phyloP scores from a whole-genome alignment of 2,329 filamentous ascomycete species.

The Alternaria brassicicola region DNA sequence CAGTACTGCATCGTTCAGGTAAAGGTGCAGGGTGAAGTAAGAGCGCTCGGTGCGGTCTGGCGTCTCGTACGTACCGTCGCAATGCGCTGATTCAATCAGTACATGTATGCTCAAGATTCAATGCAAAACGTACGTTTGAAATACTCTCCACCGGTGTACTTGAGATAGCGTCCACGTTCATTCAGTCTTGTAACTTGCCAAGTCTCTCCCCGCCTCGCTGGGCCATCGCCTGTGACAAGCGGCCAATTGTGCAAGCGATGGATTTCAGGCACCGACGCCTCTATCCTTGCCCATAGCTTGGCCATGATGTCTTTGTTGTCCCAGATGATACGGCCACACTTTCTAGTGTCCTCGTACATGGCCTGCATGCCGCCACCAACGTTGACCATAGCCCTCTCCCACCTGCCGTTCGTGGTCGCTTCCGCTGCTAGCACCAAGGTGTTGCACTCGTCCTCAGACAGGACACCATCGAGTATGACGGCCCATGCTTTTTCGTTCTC shows the following conservation, averaged over 20 bases:
- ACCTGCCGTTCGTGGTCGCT: slow-evolving; percentile 50
- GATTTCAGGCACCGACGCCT: slow-evolving; percentile 57
- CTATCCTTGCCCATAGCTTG: slow-evolving; percentile 66
- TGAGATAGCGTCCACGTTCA: slow-evolving; percentile 75
- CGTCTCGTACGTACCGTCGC: slow-evolving; percentile 68
- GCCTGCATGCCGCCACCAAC: slow-evolving; percentile 66
- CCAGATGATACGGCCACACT: slow-evolving; percentile 79
- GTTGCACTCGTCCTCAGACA: slow-evolving; percentile 67
- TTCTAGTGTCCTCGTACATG: slow-evolving; percentile 63
- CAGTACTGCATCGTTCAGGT: slow-evolving; percentile 55
- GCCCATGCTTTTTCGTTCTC: slow-evolving; percentile 64
- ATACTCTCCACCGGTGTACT: slow-evolving; percentile 73
- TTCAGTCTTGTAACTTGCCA: slow-evolving; percentile 63
- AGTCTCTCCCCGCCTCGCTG: slow-evolving; percentile 51
- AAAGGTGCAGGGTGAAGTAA: slow-evolving; percentile 63
- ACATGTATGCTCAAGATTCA: not conserved
- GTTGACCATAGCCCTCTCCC: slow-evolving; percentile 74
- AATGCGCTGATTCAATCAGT: slow-evolving; percentile 60
- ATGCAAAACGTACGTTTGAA: slow-evolving; percentile 59
- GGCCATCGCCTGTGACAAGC: slow-evolving; percentile 54
- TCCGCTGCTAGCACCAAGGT: slow-evolving; percentile 39
- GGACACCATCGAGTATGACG: slow-evolving; percentile 67
- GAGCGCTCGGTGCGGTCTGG: slow-evolving; percentile 59
- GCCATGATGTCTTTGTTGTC: slow-evolving; percentile 67
- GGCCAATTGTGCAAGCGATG: slow-evolving; percentile 47